These are phyloP conservation scores for Rosa lucieae DNA, from an alignment of 306 rosid genomes.

Conservation along the genomic window DNA sequence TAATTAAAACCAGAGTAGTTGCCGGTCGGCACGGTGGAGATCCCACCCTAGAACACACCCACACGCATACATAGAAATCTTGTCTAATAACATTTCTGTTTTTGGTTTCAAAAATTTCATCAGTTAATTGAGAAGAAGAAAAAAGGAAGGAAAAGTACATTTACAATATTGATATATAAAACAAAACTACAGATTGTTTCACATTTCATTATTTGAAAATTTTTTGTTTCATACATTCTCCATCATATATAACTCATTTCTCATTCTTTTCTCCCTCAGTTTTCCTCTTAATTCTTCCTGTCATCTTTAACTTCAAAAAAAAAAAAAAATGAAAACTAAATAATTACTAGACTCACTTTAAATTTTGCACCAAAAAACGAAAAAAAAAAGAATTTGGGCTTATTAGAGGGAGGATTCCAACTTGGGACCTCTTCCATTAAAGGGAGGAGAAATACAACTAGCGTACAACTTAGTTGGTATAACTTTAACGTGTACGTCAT, in stretches of 20 bases:
- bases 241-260: not conserved
- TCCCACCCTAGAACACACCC: not conserved
- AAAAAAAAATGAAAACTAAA: too few relatives aligned
- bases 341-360: too few relatives aligned
- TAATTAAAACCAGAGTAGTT: not conserved
- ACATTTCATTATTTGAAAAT: not conserved
- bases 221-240: not conserved
- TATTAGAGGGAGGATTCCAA: too few relatives aligned
- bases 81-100: not conserved
- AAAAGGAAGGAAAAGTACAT: not conserved
- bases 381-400: too few relatives aligned
- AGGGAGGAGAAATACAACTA: not conserved
- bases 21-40: not conserved
- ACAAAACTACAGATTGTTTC: not conserved
- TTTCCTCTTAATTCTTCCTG: not conserved
- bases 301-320: too few relatives aligned
- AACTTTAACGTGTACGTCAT: too few relatives aligned
- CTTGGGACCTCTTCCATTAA: too few relatives aligned
- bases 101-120: not conserved
- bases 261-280: not conserved
- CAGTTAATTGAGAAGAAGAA: not conserved
- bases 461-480: not conserved
- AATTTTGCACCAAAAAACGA: too few relatives aligned
- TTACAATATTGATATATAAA: not conserved
- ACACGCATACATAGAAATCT: not conserved